Conservation (phyloP, 768 basidiomycete genomes). For the Suillus occidentalis region DNA sequence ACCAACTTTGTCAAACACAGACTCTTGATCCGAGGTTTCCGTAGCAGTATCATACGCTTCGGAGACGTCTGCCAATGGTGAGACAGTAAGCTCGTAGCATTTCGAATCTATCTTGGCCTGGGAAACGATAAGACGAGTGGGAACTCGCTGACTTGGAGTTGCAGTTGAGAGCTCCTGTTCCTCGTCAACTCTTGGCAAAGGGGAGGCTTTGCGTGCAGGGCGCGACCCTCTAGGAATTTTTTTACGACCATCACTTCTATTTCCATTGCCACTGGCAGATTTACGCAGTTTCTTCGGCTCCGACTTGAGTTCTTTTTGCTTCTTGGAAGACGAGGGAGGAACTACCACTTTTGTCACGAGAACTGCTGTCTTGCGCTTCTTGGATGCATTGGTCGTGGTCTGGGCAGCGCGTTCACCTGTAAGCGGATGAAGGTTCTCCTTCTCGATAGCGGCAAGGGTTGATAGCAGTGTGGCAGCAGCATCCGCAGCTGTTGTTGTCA, state of each 20-base stretch:
- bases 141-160: slow-evolving; percentile 26
- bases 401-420: slow-evolving; percentile 63
- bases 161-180: slow-evolving; percentile 34
- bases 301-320: slow-evolving; percentile 44
- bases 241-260: slow-evolving; percentile 39
- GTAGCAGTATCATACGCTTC: slow-evolving; percentile 56
- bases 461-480: slow-evolving; percentile 34
- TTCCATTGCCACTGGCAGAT: slow-evolving; percentile 25
- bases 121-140: slow-evolving; percentile 30
- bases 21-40: slow-evolving; percentile 31
- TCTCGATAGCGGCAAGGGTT: slow-evolving; percentile 50
- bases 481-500: slow-evolving; percentile 22
- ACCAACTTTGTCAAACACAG: slow-evolving; percentile 50
- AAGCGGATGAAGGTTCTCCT: slow-evolving; percentile 77
- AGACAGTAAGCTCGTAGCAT: slow-evolving; percentile 78
- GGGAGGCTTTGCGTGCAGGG: slow-evolving; percentile 49
- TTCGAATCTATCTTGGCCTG: slow-evolving; percentile 67
- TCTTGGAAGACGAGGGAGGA: slow-evolving; percentile 37
- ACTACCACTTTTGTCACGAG: slow-evolving; percentile 51
- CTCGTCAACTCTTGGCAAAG: slow-evolving; percentile 63
- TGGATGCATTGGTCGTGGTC: slow-evolving; percentile 36
- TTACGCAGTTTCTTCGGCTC: slow-evolving; percentile 63
- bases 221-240: slow-evolving; percentile 32
- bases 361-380: slow-evolving; percentile 66
- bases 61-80: slow-evolving; percentile 75